Evolutionary conservation across 1,284 basidiomycete genomes (phyloP), one percentile per base, ranked within the genome.

Genomic region (Puccinia hordei): DNA sequence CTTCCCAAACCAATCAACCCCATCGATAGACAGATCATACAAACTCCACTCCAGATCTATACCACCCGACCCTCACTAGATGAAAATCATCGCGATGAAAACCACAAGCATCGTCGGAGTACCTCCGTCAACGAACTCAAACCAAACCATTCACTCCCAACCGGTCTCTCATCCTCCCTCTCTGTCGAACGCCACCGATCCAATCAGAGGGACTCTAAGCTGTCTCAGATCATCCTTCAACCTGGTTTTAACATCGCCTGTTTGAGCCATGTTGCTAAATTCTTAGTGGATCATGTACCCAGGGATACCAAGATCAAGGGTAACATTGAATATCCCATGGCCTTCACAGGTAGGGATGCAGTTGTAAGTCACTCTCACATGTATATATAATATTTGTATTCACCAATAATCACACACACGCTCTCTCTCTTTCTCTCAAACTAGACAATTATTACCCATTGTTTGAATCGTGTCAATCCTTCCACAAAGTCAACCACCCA

Each of bases 311-410:
- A 98, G 84, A 92, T 95, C 82, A 97, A 97, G 86, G 92, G 92
- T 10, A 92, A 92, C 80, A 92, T 95, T 65, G 91, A 92, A 0
- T 95, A 94, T 85, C 91, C 91, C 1, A 88, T 90, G 15, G 92
- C 93, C 15, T 97, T 97, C 84, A 97, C 94, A 0, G 95, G 94
- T 8, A 92, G 92, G 82, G 94, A 96, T 84, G 91, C 95, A 73
- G 93, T 98, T 81, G 93, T 95, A 86, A 84, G 93, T 89, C 35
- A 33, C 46, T 8, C 6, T 46, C 44, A 44, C 68, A 41, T 69
- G 35, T 19, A 35, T 51, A 22, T 35, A 30, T 35, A 27, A 72
- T 55, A n/a, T n/a, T n/a, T n/a, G n/a, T n/a, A n/a, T n/a, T 57
- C 51, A 6, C 27, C 9, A 57, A 38, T 12, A 73, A 53, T 24